A percentile compares a stretch with the other conserved stretches of the same genome.
These are phyloP conservation scores for Neofusicoccum ribis DNA, from an alignment of 2,329 filamentous ascomycete genomes.

Conservation along the genomic window DNA sequence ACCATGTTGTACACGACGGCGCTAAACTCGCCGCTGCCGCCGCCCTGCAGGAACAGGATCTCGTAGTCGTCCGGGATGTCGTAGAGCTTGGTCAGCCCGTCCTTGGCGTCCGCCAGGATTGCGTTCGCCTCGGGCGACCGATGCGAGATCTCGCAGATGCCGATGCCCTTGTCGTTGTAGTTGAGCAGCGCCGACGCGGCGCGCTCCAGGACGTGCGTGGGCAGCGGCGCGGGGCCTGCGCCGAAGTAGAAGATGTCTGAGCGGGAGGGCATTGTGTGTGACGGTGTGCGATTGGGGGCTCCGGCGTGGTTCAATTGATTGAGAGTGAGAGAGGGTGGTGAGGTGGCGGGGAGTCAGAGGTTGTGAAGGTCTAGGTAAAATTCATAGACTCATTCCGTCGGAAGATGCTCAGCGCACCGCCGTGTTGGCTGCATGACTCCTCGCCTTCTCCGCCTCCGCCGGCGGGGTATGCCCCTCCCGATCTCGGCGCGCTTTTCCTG, in stretches of 20 bases:
- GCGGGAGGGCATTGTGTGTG: slow-evolving; percentile 63
- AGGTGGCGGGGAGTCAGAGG: not conserved
- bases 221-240: slow-evolving; percentile 84
- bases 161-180: slow-evolving; percentile 77
- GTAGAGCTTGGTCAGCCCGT: slow-evolving; percentile 69
- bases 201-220: slow-evolving; percentile 75
- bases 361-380: too few relatives aligned
- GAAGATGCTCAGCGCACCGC: not conserved
- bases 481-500: not conserved
- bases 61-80: slow-evolving; percentile 87
- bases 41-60: slow-evolving; percentile 82
- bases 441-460: not conserved
- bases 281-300: not conserved
- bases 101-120: slow-evolving; percentile 78
- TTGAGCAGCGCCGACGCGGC: slow-evolving; percentile 78
- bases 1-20: slow-evolving; percentile 83
- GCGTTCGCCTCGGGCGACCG: slow-evolving; percentile 75
- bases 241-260: slow-evolving; percentile 83
- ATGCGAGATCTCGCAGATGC: slow-evolving; percentile 87
- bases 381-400: not conserved
- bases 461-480: slow-evolving; percentile 1
- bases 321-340: not conserved
- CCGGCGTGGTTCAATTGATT: not conserved
- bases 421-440: slow-evolving; percentile 15
- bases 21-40: slow-evolving; percentile 83